These are phyloP conservation scores for Raffaelea albimanens DNA, from an alignment of 2,329 filamentous ascomycete genomes.

Conservation along the genomic window DNA sequence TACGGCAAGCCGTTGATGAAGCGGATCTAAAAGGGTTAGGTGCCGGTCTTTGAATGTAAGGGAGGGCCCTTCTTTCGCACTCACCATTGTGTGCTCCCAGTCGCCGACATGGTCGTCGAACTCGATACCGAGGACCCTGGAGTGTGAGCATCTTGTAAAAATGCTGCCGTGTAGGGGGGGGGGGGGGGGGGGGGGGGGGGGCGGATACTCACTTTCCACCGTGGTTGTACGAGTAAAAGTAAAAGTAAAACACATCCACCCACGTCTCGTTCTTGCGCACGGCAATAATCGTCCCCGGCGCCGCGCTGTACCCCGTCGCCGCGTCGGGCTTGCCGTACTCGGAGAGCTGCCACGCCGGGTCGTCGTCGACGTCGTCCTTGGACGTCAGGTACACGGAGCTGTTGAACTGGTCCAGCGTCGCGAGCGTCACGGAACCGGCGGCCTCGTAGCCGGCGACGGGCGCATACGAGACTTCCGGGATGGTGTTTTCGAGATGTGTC, in stretches of 20 bases:
- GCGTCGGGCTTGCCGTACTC: constrained; percentile 11
- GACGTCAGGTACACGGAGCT: constrained; percentile 12
- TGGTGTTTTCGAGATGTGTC: constrained; percentile 12
- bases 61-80: not conserved
- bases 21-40: constrained; percentile 13
- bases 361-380: constrained; percentile 8
- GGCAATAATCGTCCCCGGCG: constrained; percentile 14
- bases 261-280: constrained; percentile 14
- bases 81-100: constrained; percentile 18
- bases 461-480: constrained; percentile 11
- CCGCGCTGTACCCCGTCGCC: constrained; percentile 11
- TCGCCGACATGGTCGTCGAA: constrained; percentile 18
- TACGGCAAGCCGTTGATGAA: constrained; percentile 14
- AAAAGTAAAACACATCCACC: constrained; percentile 15
- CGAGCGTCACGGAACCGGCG: constrained; percentile 11
- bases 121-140: constrained; percentile 13
- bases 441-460: constrained; percentile 4
- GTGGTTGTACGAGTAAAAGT: constrained; percentile 15
- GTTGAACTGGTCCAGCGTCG: constrained; percentile 9
- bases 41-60: not conserved
- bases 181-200: too few species aligned
- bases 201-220: constrained; percentile 10
- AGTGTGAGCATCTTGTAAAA: not conserved
- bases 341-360: constrained; percentile 12
- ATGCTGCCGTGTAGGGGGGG: too few species aligned